Base-by-base conservation (phyloP, 805 yeast species). In the Candida golubevii region DNA sequence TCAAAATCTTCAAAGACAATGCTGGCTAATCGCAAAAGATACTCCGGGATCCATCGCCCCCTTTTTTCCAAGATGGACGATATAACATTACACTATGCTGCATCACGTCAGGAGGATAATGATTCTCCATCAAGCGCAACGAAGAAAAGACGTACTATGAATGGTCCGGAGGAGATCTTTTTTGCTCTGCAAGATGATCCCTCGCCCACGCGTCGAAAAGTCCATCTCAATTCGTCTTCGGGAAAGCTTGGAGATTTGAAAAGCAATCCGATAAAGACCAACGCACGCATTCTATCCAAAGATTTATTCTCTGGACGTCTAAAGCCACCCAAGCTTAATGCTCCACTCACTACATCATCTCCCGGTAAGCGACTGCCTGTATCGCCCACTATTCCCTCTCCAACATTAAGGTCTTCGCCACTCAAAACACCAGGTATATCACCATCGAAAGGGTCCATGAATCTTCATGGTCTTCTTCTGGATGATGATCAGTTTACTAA, bases 31-130 rank as follows among this genome's bases (percentile, higher is more conserved):
- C 53, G 51, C 14, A 65, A 62, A 30, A 53, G 72, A 14, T 67
- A 56, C 42, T 57, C 65, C 33, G 66, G 66, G 3, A 51, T 60
- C 35, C 74, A 69, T 45, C 53, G 62, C 35, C 54, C 60, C n/a
- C 56, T 62, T 28, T 69, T 68, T 50, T 57, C 57, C 51, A 55
- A 49, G 38, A 74, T 77, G 80, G 80, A 76, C 23, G 71, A 79
- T 13, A 76, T 77, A 13, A 59, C 69, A 8, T 60, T 63, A 7
- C 80, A 76, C 46, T 75, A 75, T 46, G 75, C 80, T 1, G 75
- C 74, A 4, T 57, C 56, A n/a, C 45, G 57, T 7, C 47, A 37
- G 3, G 40, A 33, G 27, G 26, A 34, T 1, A 41, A 41, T 18
- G 44, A 39, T 6, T 9, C 36, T 36, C 12, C 34, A 15, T 46